phyloP scores from a whole-genome alignment of 2,329 filamentous ascomycete genomes.

The Tolypocladium inflatum region DNA sequence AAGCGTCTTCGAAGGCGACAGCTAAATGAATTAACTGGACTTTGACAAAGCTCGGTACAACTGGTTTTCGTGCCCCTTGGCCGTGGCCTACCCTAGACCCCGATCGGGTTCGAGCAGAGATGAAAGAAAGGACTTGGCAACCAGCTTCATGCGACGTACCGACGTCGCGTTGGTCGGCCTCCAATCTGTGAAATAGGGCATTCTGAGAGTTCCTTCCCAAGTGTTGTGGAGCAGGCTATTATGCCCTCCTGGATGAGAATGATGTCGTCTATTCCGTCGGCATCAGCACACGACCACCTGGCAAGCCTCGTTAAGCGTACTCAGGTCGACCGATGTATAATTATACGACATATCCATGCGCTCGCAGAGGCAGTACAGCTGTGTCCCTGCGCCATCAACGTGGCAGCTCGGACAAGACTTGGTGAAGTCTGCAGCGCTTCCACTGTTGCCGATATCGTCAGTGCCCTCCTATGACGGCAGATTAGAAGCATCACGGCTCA shows the following conservation, averaged over 20 bases:
- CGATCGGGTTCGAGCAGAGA: background rate
- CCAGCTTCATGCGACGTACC: background rate
- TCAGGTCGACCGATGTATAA: background rate
- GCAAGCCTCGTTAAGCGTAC: background rate
- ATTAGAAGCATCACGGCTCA: background rate
- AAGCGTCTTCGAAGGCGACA: background rate
- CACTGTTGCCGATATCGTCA: background rate
- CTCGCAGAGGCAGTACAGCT: slow-evolving; percentile 1
- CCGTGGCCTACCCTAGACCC: background rate
- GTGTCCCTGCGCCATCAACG: background rate
- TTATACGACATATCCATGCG: background rate
- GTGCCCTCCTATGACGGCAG: background rate
- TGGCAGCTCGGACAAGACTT: slow-evolving; percentile 2
- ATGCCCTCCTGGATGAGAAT: background rate
- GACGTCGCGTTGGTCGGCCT: background rate
- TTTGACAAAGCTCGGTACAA: background rate
- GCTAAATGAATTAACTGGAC: background rate
- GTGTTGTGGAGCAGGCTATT: slow-evolving; percentile 1
- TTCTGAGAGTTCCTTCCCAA: slow-evolving; percentile 1
- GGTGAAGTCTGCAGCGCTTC: background rate
- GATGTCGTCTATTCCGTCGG: background rate
- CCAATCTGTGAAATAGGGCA: slow-evolving; percentile 1
- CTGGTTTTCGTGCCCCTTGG: background rate
- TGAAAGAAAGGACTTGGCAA: too few relatives aligned
- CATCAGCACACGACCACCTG: background rate